A percentile compares a stretch with the other conserved stretches of the same genome.
These are phyloP conservation scores for Amyloporia xantha DNA, from an alignment of 768 basidiomycete species.

Conservation along the genomic window DNA sequence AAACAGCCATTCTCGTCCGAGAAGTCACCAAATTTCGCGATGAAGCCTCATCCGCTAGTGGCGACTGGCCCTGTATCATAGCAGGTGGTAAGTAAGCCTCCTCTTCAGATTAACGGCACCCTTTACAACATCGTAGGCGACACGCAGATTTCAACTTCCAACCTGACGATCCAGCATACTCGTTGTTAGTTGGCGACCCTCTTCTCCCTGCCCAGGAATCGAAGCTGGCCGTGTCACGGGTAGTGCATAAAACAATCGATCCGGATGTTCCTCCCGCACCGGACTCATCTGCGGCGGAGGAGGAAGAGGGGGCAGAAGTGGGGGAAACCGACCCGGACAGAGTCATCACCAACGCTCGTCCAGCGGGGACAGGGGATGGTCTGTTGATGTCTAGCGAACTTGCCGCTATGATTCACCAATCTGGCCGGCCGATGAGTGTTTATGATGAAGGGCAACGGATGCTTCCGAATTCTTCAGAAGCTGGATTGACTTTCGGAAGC, in stretches of 20 bases:
- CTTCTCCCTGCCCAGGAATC: constrained; percentile 50
- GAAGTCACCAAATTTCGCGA: constrained; percentile 53
- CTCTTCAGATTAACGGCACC: not conserved
- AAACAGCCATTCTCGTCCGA: constrained; percentile 67
- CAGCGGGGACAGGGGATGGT: constrained; percentile 54
- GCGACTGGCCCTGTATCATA: constrained; percentile 73
- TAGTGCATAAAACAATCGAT: constrained; percentile 68
- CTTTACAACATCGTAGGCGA: no score
- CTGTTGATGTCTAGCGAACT: constrained; percentile 60
- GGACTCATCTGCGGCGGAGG: constrained; percentile 17
- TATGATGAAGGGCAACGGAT: constrained; percentile 50
- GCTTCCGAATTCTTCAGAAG: constrained; percentile 14
- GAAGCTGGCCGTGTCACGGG: constrained; percentile 52
- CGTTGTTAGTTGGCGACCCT: constrained; percentile 58
- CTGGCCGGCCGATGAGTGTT: constrained; percentile 47
- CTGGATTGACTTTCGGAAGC: constrained; percentile 42
- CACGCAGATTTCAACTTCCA: constrained; percentile 81
- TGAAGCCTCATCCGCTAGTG: constrained; percentile 26
- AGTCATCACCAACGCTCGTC: constrained; percentile 69
- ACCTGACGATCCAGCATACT: constrained; percentile 78
- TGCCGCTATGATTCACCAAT: constrained; percentile 34
- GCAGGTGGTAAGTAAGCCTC: constrained; percentile 61
- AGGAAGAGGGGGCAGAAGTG: constrained; percentile 36
- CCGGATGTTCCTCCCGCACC: constrained; percentile 36
- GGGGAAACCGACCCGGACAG: constrained; percentile 55